Base-by-base conservation (phyloP, 2,329 filamentous ascomycete genomes). In the Parascedosporium putredinis region DNA sequence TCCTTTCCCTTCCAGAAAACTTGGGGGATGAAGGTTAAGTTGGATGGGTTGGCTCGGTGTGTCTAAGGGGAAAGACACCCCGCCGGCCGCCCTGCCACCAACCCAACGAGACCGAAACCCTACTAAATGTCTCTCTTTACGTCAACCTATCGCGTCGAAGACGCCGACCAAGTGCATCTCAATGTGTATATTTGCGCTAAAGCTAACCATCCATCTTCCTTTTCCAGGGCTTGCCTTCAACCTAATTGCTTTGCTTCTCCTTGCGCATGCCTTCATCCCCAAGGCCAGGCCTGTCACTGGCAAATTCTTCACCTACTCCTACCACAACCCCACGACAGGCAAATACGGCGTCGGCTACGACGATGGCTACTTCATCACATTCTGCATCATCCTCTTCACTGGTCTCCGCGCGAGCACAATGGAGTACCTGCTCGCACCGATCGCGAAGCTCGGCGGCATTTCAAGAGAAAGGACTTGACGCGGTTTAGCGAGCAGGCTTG, bases 401-500 rank as follows among this genome's bases (percentile, higher is more conserved):
- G 90, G 86, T 20, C 74, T 96, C 47, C 84, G 93, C 52, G 90
- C 88, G 34, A 81, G 80, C 48, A 73, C 79, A 51, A 94, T 97
- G 80, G 90, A 96, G 63, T 93, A 95, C 69, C 60, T 94, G 10
- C 75, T 97, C 47, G 80, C 81, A 18, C 93, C 91, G 5, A 67
- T 94, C 50, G 90, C 86, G 40, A 81, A 79, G 55, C 69, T 73
- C 45, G 75, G 78, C 55, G 91, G 91, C 31, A 78, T 96, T 58
- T 75, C 76, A 86, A 84, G 61, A 75, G 73, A 62, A 96, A 95
- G 70, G 80, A 81, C 44, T 71, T 84, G 52, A 79, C 87, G 45
- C 79, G 93, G 52, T 95, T 97, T 68, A 88, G 88, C 54, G 93
- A 98, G 70, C 93, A 98, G 69, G 88, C 84, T 44, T 97, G 91